Conservation (phyloP, 345 rosid species). For the Populus simonii region DNA sequence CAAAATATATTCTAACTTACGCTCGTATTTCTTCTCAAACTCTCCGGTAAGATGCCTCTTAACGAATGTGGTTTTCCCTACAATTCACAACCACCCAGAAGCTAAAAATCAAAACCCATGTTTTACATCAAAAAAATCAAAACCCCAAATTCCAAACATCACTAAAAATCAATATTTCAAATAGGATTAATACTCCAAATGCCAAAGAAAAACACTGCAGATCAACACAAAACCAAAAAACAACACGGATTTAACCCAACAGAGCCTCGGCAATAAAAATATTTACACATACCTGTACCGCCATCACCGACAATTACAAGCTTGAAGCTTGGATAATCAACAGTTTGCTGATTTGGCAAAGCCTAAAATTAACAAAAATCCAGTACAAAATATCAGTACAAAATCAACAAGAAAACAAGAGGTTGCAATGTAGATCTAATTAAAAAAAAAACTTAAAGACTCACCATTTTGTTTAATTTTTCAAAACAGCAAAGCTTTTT, state of each 20-base stretch:
- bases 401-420: neutral
- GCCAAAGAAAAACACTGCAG: neutral
- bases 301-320: constrained; percentile 48
- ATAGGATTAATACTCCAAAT: neutral
- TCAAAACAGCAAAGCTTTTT: no score
- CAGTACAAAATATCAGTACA: neutral
- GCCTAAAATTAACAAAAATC: constrained; percentile 41
- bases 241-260: neutral
- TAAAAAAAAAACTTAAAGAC: no score
- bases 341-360: constrained; percentile 64
- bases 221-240: neutral
- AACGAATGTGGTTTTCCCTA: constrained; percentile 46
- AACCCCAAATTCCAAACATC: neutral
- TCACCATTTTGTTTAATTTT: no score
- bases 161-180: neutral
- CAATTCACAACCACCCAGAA: neutral
- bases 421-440: neutral
- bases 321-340: constrained; percentile 53
- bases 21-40: constrained; percentile 51
- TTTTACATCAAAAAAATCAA: neutral
- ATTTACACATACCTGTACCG: constrained; percentile 33
- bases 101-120: neutral
- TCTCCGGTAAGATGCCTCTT: constrained; percentile 48
- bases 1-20: constrained; percentile 17
- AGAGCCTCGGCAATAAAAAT: neutral